Evolutionary conservation across 768 basidiomycete genomes (phyloP).

Genomic region (Lepiota venenata): DNA sequence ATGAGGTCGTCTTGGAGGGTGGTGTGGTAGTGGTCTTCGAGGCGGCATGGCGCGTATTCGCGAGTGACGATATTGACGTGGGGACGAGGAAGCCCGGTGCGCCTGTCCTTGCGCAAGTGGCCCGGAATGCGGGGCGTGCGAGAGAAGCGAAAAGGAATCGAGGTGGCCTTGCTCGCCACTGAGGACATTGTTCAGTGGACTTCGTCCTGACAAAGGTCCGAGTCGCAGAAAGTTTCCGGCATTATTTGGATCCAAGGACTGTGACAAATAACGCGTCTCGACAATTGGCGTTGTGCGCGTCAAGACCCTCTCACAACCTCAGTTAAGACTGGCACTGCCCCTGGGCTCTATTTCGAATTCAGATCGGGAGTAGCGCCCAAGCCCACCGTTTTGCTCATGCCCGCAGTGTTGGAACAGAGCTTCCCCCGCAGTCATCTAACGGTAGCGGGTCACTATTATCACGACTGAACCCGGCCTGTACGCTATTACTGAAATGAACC

Average conservation of each 20-base stretch:
- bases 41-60: constrained; percentile 69
- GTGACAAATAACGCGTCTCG: constrained; percentile 7
- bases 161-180: not conserved
- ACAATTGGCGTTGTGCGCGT: too few species aligned
- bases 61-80: constrained; percentile 64
- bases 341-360: too few species aligned
- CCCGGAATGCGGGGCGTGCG: constrained; percentile 45
- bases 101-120: constrained; percentile 41
- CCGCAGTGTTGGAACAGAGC: too few species aligned
- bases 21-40: constrained; percentile 79
- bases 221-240: not conserved
- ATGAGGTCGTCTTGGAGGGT: constrained; percentile 86
- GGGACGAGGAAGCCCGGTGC: constrained; percentile 66
- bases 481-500: too few species aligned
- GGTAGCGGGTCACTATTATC: too few species aligned
- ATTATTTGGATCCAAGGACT: not conserved
- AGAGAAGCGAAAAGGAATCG: constrained; percentile 38
- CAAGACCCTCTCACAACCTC: too few species aligned
- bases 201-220: not conserved
- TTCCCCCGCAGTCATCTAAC: too few species aligned
- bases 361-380: too few species aligned
- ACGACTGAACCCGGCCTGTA: too few species aligned
- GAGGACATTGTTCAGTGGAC: not conserved
- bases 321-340: too few species aligned
- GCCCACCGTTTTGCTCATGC: too few species aligned